Percentiles rank a stretch among this genome's conserved stretches.
Evolutionary conservation across 345 rosid genomes (phyloP).

Genomic region (Linum trigynum): DNA sequence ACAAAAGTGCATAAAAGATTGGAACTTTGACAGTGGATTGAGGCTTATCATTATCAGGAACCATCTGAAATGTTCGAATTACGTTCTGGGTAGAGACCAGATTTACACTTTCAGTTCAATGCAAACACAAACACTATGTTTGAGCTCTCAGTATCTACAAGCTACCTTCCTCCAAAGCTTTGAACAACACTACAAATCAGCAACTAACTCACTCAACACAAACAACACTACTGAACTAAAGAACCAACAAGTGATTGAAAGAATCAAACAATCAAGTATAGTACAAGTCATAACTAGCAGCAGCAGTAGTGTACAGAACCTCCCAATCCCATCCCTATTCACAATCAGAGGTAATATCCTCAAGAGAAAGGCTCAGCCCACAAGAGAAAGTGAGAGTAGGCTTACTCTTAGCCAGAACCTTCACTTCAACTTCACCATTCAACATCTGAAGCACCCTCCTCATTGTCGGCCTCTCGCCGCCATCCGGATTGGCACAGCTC

Average conservation of each 20-base stretch:
- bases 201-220: no score
- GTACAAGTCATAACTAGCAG: constrained; percentile 10
- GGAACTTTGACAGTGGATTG: no score
- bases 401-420: constrained; percentile 53
- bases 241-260: constrained; percentile 23
- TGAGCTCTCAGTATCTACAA: no score
- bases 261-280: constrained; percentile 28
- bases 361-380: constrained; percentile 45
- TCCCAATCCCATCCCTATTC: constrained; percentile 24
- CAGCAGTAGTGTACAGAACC: background rate
- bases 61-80: no score
- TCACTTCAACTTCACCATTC: constrained; percentile 49
- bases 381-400: constrained; percentile 69
- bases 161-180: no score
- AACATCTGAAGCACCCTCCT: constrained; percentile 85
- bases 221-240: constrained; percentile 8
- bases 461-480: constrained; percentile 62
- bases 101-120: no score
- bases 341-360: constrained; percentile 69
- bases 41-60: no score
- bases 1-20: no score
- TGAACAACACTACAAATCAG: no score
- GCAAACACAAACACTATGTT: no score
- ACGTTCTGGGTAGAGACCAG: no score
- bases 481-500: constrained; percentile 79